Conservation (phyloP, 495 filamentous ascomycete genomes). For the Evernia prunastri region DNA sequence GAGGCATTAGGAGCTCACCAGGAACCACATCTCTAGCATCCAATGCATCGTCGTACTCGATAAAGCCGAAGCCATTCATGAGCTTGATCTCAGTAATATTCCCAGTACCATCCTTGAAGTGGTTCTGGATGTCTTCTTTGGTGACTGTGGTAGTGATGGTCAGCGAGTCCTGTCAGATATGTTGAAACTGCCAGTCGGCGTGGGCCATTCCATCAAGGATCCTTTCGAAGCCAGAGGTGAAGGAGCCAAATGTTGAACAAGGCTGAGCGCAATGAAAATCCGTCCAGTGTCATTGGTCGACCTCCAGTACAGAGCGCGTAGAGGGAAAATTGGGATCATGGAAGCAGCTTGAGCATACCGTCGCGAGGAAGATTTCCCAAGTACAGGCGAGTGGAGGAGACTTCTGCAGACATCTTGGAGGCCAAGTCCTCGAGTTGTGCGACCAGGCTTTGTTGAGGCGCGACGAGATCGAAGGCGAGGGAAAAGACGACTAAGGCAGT, state of each 20-base stretch:
- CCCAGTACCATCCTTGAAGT: conserved; percentile 93
- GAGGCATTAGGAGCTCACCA: conserved; percentile 50
- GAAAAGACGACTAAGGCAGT: background rate
- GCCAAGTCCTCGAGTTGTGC: conserved; percentile 5
- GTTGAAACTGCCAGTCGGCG: background rate
- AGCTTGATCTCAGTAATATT: conserved; percentile 98
- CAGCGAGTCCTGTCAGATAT: conserved; percentile 27
- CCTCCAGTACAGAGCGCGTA: conserved; percentile 6
- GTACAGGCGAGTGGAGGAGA: conserved; percentile 90
- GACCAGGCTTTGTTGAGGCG: conserved; percentile 4
- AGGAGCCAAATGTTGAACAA: background rate
- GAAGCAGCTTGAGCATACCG: conserved; percentile 59
- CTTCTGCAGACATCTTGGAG: conserved; percentile 46
- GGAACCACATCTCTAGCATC: conserved; percentile 97
- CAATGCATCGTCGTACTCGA: conserved; percentile 96
- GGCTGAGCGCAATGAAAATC: conserved; percentile 5
- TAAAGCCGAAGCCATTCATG: conserved; percentile 99
- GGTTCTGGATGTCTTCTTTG: conserved; percentile 91
- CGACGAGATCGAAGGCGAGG: conserved; percentile 1
- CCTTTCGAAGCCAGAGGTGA: conserved; percentile 10
- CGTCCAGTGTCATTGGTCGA: conserved; percentile 12
- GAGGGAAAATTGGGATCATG: conserved; percentile 18
- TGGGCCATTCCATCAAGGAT: conserved; percentile 11
- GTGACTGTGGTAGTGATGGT: conserved; percentile 56
- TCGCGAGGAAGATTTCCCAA: conserved; percentile 94